Base-by-base conservation (phyloP, 2,329 filamentous ascomycete species). In the Blastomyces percursus region DNA sequence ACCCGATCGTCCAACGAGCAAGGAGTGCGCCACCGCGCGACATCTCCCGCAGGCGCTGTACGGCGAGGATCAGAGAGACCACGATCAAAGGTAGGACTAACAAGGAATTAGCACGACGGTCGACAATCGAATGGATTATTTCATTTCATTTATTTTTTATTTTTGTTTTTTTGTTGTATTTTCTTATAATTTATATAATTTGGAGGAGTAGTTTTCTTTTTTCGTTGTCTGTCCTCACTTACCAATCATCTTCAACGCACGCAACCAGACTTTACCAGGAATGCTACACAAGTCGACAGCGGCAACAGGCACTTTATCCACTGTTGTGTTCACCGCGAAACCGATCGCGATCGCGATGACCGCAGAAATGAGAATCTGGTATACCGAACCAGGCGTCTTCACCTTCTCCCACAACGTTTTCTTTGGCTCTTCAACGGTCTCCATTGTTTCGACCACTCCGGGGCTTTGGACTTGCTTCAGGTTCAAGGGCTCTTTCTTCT, bases 51-150 rank as follows among this genome's bases (percentile, higher is more conserved):
- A 83, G 73, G n/a, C 75, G 74, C 56, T 79, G 78, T 6, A 82
- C 72, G 5, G 80, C 78, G 21, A 82, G 73, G 56, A 83, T 77
- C 74, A 83, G 82, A 30, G 81, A 80, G 8, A 75, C 77, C 32
- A 82, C 72, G 51, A 83, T 83, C 61, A 83, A 70, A 1, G 80
- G 80, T 1, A 83, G 72, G 0, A 82, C 80, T 81, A 4, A 12
- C 21, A 4, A 74, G 30, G 16, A 46, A 60, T 40, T 38, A 58
- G 55, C 30, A 30, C 32, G 21, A 32, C 5, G 35, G 27, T 35
- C 8, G 30, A 35, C 14, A 2, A 21, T 2, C 16, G 2, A 42
- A 42, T 3, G 46, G 11, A 14, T 30, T 30, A 27, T 32, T 35
- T 32, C 24, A 1, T 32, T 42, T 14, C 2, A 16, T 16, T 14